A percentile compares a stretch with the other conserved stretches of the same genome.
phyloP scores from a whole-genome alignment of 345 rosid species.

The sweet orange (Citrus sinensis) region DVS_A1.0 CM039161.1:1306001-1306500 shows the following conservation, averaged over 20 bases:
- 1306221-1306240: neutral
- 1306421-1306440: no score
- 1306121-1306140: conserved; percentile 30
- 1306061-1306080: conserved; percentile 23
- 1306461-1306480: no score
- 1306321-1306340: conserved; percentile 26
- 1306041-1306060: conserved; percentile 10
- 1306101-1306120: conserved; percentile 27
- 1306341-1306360: conserved; percentile 16
- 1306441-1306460: no score
- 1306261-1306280: neutral
- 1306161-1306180: no score
- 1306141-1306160: no score
- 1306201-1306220: neutral
- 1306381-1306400: no score
- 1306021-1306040: conserved; percentile 16
- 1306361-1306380: no score
- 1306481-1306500: no score
- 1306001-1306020: no score
- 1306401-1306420: no score
- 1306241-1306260: no score
- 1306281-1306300: neutral
- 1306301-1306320: conserved; percentile 33
- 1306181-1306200: neutral
- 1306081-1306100: conserved; percentile 19